Base-by-base conservation (phyloP, 2,329 filamentous ascomycete genomes). In the Allantophomopsis lycopodina region DNA sequence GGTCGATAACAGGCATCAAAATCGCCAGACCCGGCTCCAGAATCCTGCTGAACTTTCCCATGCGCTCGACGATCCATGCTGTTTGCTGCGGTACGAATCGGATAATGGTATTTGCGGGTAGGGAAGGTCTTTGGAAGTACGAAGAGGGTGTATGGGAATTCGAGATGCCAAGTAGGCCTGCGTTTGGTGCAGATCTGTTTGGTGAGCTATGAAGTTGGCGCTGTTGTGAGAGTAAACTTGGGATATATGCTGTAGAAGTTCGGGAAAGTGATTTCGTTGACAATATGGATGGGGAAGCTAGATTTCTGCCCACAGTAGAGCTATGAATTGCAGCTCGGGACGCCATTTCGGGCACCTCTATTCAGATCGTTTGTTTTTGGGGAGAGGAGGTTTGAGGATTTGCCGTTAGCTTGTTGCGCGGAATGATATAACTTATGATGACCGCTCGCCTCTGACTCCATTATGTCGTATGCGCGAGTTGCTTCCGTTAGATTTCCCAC, bases 1-100 rank as follows among this genome's bases (percentile, higher is more conserved):
- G 82, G 63, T 98, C 91, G 59, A 98, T 66, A 49, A 96, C 83
- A 2, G 91, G 91, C 40, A 91, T 71, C 50, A 98, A 65, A 46
- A 98, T 72, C 16, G 91, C 88, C 45, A 98, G 69, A 42, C 91
- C 91, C 3, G 91, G 91, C 53, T 95, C 76, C 38, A 98, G 68
- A 54, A 98, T 95, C 44, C 88, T 76, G 64, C 85, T 82, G 67
- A 94, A 98, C 63, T 88, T 91, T 54, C 91, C 91, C 91, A 98
- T 98, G 56, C 91, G 88, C 73, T 98, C 91, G 42, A 98, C 91
- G 43, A 98, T 89, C 91, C 91, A 98, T 60, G 91, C 91, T 52
- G 89, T 96, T 68, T 98, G 91, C 64, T 98, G 91, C n/a, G 91
- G 91, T 33, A 98, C 91, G 62, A 96, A 98, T 44, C 89, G 85